phyloP scores from a whole-genome alignment of 176 grass and related monocot species.

The Echinochloa phyllopogon region DNA sequence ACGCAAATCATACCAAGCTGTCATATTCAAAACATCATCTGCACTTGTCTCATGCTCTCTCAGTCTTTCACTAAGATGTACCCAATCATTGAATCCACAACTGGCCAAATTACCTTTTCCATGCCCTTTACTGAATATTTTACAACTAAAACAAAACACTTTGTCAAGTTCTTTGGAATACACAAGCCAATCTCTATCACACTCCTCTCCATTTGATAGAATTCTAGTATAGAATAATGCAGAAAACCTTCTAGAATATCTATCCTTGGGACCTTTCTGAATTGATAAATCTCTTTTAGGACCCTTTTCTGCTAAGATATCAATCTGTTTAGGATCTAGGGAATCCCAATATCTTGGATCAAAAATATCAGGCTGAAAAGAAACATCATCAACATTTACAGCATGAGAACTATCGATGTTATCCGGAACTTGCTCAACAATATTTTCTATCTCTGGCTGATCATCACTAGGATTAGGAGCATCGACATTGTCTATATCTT shows the following conservation, averaged over 20 bases:
- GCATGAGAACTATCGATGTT: neutral
- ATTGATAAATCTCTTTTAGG: neutral
- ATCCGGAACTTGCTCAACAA: neutral
- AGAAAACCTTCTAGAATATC: neutral
- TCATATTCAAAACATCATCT: slow-evolving; percentile 17
- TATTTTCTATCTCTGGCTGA: neutral
- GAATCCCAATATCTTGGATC: slow-evolving; percentile 16
- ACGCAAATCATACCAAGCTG: neutral
- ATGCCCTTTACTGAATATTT: neutral
- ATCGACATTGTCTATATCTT: too few species aligned
- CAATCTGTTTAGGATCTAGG: neutral
- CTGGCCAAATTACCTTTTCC: neutral
- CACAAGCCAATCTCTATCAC: slow-evolving; percentile 1
- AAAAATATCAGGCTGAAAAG: neutral
- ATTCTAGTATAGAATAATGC: neutral
- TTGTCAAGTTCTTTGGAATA: neutral
- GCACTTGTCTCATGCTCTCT: neutral
- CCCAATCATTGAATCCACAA: neutral
- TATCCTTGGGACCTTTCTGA: neutral
- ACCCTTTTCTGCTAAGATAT: neutral
- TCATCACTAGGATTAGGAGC: neutral
- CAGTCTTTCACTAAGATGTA: neutral
- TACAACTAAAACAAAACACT: neutral
- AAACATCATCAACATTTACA: neutral
- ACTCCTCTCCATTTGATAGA: neutral